Base-by-base conservation (phyloP, 495 filamentous ascomycete species). In the Daldinia caldariorum region DNA sequence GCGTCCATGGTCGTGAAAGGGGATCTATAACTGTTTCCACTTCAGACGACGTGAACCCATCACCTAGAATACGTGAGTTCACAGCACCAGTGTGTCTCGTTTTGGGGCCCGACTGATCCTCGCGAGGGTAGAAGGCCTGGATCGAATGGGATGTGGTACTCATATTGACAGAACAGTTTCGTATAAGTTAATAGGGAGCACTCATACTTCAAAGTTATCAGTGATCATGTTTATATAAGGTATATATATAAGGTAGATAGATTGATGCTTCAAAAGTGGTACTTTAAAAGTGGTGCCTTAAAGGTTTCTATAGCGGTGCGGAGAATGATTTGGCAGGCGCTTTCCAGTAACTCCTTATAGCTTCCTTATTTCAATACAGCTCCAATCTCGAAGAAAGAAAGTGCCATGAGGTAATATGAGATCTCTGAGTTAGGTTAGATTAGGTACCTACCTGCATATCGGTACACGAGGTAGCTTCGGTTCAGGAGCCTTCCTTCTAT, bases 31-130 rank as follows among this genome's bases (percentile, higher is more conserved):
- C 75, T 31, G 73, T 76, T 41, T 81, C 76, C 5, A 86, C 45
- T 63, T 88, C 84, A 12, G 79, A 77, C 6, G 79, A 41, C 13
- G 84, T 86, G 75, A 87, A 87, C 34, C 84, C 86, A 74, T 87
- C 83, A 32, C 83, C 80, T 12, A 64, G 58, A 22, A 54, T 51
- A 0, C 10, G 8, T 3, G 10, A 32, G 13, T 20, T 37, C 0
- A 26, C 16, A 38, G 60, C 37, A 31, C 50, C 35, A 10, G n/a
- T 12, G 43, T 59, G 34, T 60, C 22, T 14, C 37, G 70, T 71
- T 43, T 74, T 45, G 29, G 77, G 57, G 13, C 45, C 35, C 45
- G 57, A 45, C 18, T 56, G 58, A 6, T 67, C 16, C 43, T 78
- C 76, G 54, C 75, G 77, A 22, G 79, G 72, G 67, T 80, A 89